A percentile compares a stretch with the other conserved stretches of the same genome.
These are phyloP conservation scores for Penicillium atrosanguineum DNA, from an alignment of 495 filamentous ascomycete genomes.

Conservation along the genomic window DNA sequence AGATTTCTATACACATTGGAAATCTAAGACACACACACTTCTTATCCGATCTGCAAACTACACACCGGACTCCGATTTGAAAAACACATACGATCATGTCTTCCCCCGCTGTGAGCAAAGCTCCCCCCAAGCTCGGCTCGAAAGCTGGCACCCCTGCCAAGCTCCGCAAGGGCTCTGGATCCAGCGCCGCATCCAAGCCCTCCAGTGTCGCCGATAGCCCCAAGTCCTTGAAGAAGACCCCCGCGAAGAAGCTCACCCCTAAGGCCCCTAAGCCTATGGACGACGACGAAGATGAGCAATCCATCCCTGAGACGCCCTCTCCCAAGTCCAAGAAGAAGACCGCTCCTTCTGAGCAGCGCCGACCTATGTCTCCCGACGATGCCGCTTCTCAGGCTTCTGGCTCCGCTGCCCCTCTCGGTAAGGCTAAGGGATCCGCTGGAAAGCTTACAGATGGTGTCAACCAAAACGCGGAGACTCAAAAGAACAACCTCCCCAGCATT, in stretches of 20 bases:
- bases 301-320: conserved; percentile 25
- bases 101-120: conserved; percentile 22
- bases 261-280: conserved; percentile 24
- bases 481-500: conserved; percentile 21
- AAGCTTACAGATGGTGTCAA: conserved; percentile 23
- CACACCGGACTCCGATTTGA: not conserved
- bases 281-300: conserved; percentile 23
- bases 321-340: conserved; percentile 36
- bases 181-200: conserved; percentile 33
- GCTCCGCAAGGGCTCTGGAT: conserved; percentile 45
- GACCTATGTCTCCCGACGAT: conserved; percentile 24
- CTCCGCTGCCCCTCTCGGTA: conserved; percentile 14
- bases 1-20: not conserved
- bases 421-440: conserved; percentile 19
- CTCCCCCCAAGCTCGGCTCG: conserved; percentile 24
- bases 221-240: conserved; percentile 27
- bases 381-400: conserved; percentile 31
- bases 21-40: not conserved
- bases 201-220: conserved; percentile 21
- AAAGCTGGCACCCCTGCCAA: conserved; percentile 47
- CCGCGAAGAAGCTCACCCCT: conserved; percentile 26
- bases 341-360: conserved; percentile 30
- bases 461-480: conserved; percentile 25
- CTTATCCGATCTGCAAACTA: not conserved
- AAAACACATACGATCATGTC: conserved; percentile 12